phyloP scores from a whole-genome alignment of 495 filamentous ascomycete genomes.

The Cetradonia linearis region DNA sequence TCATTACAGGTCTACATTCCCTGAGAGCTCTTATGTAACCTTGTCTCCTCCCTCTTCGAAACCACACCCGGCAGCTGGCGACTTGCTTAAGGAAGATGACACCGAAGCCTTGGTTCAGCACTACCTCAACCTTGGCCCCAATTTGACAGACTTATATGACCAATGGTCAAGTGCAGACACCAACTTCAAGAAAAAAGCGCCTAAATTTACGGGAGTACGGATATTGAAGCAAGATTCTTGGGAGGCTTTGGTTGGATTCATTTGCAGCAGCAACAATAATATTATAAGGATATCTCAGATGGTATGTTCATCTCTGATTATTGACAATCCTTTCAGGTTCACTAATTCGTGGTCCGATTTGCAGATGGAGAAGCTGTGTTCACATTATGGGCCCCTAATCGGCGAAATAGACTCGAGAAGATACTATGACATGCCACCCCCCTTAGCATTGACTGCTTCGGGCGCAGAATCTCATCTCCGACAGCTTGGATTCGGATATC shows the following conservation, averaged over 20 bases:
- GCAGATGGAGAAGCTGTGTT: slow-evolving; percentile 73
- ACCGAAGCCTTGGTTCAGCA: slow-evolving; percentile 57
- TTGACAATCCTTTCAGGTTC: background rate
- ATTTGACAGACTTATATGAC: slow-evolving; percentile 65
- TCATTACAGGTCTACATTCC: slow-evolving; percentile 67
- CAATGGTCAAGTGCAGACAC: slow-evolving; percentile 79
- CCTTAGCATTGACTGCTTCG: slow-evolving; percentile 55
- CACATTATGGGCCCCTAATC: slow-evolving; percentile 70
- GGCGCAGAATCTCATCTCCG: slow-evolving; percentile 69
- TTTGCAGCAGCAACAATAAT: slow-evolving; percentile 98
- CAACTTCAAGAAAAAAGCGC: slow-evolving; percentile 83
- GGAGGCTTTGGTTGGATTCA: slow-evolving; percentile 90
- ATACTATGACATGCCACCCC: slow-evolving; percentile 81
- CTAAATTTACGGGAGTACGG: slow-evolving; percentile 83
- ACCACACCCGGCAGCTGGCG: slow-evolving; percentile 21
- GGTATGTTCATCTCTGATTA: slow-evolving; percentile 36
- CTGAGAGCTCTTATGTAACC: slow-evolving; percentile 28
- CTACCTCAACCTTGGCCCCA: slow-evolving; percentile 73
- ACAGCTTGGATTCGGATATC: slow-evolving; percentile 84
- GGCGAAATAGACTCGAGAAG: slow-evolving; percentile 55
- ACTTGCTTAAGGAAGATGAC: slow-evolving; percentile 40
- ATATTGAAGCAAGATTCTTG: slow-evolving; percentile 92
- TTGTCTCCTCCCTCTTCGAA: slow-evolving; percentile 33
- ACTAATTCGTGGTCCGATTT: background rate
- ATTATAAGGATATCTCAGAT: slow-evolving; percentile 91